A percentile compares a stretch with the other conserved stretches of the same genome.
Conservation (phyloP, 179 eudicot genomes). For the Spergularia azorica region DNA sequence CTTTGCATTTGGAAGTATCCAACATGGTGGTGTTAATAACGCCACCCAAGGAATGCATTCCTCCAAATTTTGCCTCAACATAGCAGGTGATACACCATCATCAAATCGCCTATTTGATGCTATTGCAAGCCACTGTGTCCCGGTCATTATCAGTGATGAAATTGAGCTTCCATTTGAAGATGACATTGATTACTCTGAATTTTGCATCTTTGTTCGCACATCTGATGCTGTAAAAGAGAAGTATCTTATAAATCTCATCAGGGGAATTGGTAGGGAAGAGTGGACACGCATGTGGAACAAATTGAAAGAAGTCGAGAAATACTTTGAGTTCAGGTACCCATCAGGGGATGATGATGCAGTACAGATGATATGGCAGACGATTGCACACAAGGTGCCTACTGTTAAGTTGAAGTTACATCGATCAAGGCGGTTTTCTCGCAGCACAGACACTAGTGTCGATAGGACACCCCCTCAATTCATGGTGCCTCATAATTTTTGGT, state of each 20-base stretch:
- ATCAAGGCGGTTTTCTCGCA: constrained; percentile 46
- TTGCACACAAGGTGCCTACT: constrained; percentile 64
- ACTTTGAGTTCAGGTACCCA: constrained; percentile 70
- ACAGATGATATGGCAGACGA: constrained; percentile 80
- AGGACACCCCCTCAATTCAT: constrained; percentile 26
- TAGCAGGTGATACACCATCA: constrained; percentile 95
- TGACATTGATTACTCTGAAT: constrained; percentile 73
- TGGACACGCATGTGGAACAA: constrained; percentile 85
- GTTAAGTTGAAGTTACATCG: constrained; percentile 52
- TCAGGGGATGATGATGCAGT: constrained; percentile 76
- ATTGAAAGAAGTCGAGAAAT: constrained; percentile 63
- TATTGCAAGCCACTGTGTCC: constrained; percentile 92
- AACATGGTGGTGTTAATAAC: constrained; percentile 52
- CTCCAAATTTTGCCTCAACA: constrained; percentile 90
- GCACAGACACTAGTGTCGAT: not conserved
- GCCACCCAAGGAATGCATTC: constrained; percentile 78
- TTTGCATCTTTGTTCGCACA: constrained; percentile 68
- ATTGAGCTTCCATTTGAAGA: constrained; percentile 93
- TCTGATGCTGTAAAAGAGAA: constrained; percentile 68
- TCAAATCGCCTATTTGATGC: constrained; percentile 96
- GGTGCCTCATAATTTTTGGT: constrained; percentile 44
- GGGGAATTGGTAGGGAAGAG: constrained; percentile 62
- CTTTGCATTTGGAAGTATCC: constrained; percentile 73
- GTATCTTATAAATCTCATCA: constrained; percentile 58
- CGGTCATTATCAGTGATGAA: constrained; percentile 80